These are phyloP conservation scores for Penicillium sclerotiorum DNA, from an alignment of 2,329 filamentous ascomycete genomes.

Conservation along the genomic window DNA sequence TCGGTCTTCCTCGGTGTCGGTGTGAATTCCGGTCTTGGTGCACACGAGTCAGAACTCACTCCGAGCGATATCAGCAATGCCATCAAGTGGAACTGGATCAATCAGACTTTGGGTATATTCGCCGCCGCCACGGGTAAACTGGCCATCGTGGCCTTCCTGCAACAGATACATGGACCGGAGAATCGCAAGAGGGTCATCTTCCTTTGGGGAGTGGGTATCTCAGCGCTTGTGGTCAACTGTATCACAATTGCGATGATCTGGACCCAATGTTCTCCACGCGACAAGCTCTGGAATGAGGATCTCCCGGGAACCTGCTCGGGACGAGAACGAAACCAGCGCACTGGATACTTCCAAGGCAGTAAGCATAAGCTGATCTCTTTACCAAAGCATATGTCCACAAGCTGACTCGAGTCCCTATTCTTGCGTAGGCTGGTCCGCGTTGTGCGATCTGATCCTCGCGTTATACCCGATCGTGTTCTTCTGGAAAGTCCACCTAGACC, in stretches of 20 bases:
- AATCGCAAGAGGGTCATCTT: conserved; percentile 8
- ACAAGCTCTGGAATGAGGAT: conserved; percentile 18
- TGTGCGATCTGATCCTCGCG: conserved; percentile 26
- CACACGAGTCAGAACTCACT: conserved; percentile 5
- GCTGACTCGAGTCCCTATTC: background rate
- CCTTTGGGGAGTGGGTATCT: conserved; percentile 15
- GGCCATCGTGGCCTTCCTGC: conserved; percentile 22
- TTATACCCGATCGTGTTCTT: conserved; percentile 30
- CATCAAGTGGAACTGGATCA: conserved; percentile 25
- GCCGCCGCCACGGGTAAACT: conserved; percentile 21
- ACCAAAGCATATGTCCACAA: background rate
- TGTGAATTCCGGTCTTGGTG: conserved; percentile 20
- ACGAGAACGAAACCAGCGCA: conserved; percentile 13
- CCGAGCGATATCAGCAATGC: conserved; percentile 2
- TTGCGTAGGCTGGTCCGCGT: conserved; percentile 15
- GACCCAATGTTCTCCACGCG: conserved; percentile 17
- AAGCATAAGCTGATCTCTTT: conserved; percentile 3
- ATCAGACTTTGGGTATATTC: conserved; percentile 20
- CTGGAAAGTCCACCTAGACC: conserved; percentile 23
- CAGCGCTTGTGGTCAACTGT: conserved; percentile 15
- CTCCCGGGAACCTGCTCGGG: conserved; percentile 16
- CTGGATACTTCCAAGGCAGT: conserved; percentile 26
- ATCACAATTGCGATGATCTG: conserved; percentile 17
- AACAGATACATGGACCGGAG: conserved; percentile 26
- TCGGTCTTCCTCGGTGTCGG: background rate